Evolutionary conservation across 345 rosid species (phyloP), one percentile per base, ranked within the genome.

Genomic region (Barbarea vulgaris): DNA sequence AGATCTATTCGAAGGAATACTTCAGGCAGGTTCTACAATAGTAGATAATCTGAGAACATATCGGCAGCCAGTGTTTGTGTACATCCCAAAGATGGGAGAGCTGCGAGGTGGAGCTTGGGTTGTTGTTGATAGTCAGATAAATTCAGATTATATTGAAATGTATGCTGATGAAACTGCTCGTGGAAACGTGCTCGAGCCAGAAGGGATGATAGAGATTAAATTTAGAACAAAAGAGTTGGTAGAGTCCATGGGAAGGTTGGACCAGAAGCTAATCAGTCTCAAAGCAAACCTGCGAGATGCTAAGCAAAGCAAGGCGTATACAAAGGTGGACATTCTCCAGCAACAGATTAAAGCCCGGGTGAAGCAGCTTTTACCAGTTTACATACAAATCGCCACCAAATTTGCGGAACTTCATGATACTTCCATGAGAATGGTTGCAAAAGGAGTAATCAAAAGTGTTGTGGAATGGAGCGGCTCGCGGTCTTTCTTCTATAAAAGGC

Each of bases 21-120:
- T 94, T 80, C 98, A 94, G 82, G 98, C 97, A 7, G 98, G 98
- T 39, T 92, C 98, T 64, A 85, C 91, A 58, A 91, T 94, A 46
- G 98, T 94, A 25, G 97, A 94, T 85, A 94, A 94, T 77, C 92
- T 94, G 65, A 83, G 98, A 83, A 90, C 93, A 27, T 94, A 94
- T 88, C 87, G 83, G 48, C 96, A 91, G 78, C 98, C 98, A 51
- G 97, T 94, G 74, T 94, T 88, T 80, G 96, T 94, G 7, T 94
- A 91, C 85, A 91, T 94, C 67, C 98, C 98, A 9, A 88, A 83
- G 92, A 91, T 91, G 97, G 96, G 96, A 48, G 98, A 94, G 82
- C 91, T 94, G 70, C 97, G 98, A 51, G 98, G 98, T 37, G 98
- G 98, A 64, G 97, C 98, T 10, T 94, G 98, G 98, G 98, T 92